Percentiles rank a stretch among this genome's conserved stretches.
phyloP scores from a whole-genome alignment of 2,329 filamentous ascomycete genomes.

The Clonostachys rhizophaga region DNA sequence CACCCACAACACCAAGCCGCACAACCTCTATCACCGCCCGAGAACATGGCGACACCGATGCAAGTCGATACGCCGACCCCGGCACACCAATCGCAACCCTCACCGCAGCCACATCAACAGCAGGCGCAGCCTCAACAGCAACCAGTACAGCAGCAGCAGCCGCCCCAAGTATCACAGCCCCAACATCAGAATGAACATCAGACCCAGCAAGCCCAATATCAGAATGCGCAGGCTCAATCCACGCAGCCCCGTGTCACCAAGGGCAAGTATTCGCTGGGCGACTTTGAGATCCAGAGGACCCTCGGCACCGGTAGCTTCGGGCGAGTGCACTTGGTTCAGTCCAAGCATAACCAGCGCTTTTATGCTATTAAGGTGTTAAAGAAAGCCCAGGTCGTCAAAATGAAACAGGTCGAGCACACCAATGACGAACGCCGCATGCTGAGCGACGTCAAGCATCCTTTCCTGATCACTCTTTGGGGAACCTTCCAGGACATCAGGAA shows the following conservation, averaged over 20 bases:
- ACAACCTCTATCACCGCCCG: slow-evolving; percentile 7
- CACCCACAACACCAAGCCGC: slow-evolving; percentile 30
- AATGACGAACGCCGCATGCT: slow-evolving; percentile 97
- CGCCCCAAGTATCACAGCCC: slow-evolving; percentile 11
- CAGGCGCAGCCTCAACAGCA: slow-evolving; percentile 14
- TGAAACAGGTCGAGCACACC: slow-evolving; percentile 99
- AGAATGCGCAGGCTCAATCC: slow-evolving; percentile 22
- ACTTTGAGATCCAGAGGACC: slow-evolving; percentile 88
- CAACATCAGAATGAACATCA: slow-evolving; percentile 20
- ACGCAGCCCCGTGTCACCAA: slow-evolving; percentile 68
- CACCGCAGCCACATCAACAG: neutral
- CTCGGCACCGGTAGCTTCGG: slow-evolving; percentile 96
- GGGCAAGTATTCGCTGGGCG: slow-evolving; percentile 90
- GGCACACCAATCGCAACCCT: neutral
- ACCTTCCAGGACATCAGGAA: slow-evolving; percentile 96
- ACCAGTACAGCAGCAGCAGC: slow-evolving; percentile 13
- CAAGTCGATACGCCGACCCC: neutral
- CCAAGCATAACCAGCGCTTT: slow-evolving; percentile 95
- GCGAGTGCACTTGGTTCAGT: slow-evolving; percentile 92
- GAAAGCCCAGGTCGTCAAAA: slow-evolving; percentile 97
- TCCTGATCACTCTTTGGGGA: slow-evolving; percentile 96
- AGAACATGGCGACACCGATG: neutral
- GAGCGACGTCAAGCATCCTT: slow-evolving; percentile 94
- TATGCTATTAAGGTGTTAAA: slow-evolving; percentile 99
- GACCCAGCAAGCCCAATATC: slow-evolving; percentile 4